Evolutionary conservation across 2,329 filamentous ascomycete genomes (phyloP), one percentile per base, ranked within the genome.

Genomic region (Annulohypoxylon truncatum): DNA sequence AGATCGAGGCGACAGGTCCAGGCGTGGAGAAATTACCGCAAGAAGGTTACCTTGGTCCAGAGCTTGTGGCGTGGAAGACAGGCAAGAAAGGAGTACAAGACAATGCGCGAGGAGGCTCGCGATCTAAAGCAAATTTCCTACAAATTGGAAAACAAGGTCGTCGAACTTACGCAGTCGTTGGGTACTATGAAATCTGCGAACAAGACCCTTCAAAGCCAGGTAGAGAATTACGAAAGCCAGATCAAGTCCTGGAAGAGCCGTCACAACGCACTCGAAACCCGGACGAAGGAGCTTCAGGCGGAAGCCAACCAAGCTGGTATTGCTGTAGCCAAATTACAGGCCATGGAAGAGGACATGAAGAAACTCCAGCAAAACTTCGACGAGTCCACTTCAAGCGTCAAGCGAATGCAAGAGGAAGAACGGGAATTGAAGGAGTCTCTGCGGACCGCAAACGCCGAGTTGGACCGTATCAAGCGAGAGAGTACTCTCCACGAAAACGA

Each of bases 121-220:
- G 96, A 99, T 83, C 88, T 99, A 79, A 98, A 98, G 85, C 95
- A 98, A 81, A 99, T 99, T 73, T 98, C 96, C 2, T 99, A 99
- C 85, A 98, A 97, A 84, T 84, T 99, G 74, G 96, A 99, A 80
- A 98, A 99, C 87, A 99, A 99, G 89, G 96, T 99, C 68, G 93
- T 99, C 68, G 96, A 99, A 82, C 87, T 99, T 75, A 99, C 96
- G 1, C 96, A 99, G 79, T 93, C 91, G 52, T 82, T 99, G 73
- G 94, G 96, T 71, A 90, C 93, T 8, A 91, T 97, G 86, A 97
- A 97, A 83, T 88, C 90, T 68, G 93, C 97, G 82, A 99, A 99
- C 87, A 97, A 97, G 84, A 87, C 88, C 63, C 86, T 99, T 67
- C 85, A 92, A 73, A 90, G 88, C 33, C 94, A 98, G 79, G 91